A percentile compares a stretch with the other conserved stretches of the same genome.
phyloP scores from a whole-genome alignment of 2,329 filamentous ascomycete genomes.

The Penicillium sp. region DNA sequence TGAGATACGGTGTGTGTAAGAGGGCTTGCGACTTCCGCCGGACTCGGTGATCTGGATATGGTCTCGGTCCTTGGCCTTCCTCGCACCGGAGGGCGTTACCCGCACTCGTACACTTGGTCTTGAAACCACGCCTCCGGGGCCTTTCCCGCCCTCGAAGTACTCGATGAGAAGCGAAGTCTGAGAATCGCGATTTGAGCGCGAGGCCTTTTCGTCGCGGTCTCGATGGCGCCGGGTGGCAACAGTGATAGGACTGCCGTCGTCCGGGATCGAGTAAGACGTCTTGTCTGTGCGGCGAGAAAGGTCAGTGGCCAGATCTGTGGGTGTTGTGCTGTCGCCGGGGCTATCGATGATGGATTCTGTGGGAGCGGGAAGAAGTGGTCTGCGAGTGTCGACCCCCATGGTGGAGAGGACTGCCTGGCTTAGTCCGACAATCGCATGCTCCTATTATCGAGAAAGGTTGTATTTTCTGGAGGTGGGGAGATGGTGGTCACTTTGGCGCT shows the following conservation, averaged over 20 bases:
- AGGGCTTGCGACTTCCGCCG: conserved; percentile 66
- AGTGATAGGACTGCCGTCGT: conserved; percentile 70
- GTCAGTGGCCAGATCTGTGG: conserved; percentile 48
- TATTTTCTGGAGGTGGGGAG: conserved; percentile 8
- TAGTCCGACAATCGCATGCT: conserved; percentile 36
- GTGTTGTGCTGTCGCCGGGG: conserved; percentile 38
- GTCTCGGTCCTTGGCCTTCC: conserved; percentile 57
- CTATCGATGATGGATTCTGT: conserved; percentile 49
- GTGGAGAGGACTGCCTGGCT: conserved; percentile 27
- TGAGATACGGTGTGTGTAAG: conserved; percentile 63
- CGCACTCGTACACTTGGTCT: conserved; percentile 76
- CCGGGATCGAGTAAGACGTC: conserved; percentile 48
- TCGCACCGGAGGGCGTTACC: conserved; percentile 67
- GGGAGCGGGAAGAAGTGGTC: conserved; percentile 47
- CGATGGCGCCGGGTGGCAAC: conserved; percentile 62
- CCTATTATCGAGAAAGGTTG: conserved; percentile 17
- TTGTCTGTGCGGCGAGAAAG: conserved; percentile 48
- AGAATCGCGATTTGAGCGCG: conserved; percentile 55
- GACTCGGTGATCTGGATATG: conserved; percentile 84
- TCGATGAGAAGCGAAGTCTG: conserved; percentile 91
- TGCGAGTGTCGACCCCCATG: conserved; percentile 48
- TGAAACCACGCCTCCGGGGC: conserved; percentile 52
- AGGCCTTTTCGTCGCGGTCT: conserved; percentile 57
- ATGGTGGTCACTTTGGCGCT: conserved; percentile 19
- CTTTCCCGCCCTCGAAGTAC: conserved; percentile 80